Conservation (phyloP, 1,284 basidiomycete species). For the Coniferiporia sulphurascens region DNA sequence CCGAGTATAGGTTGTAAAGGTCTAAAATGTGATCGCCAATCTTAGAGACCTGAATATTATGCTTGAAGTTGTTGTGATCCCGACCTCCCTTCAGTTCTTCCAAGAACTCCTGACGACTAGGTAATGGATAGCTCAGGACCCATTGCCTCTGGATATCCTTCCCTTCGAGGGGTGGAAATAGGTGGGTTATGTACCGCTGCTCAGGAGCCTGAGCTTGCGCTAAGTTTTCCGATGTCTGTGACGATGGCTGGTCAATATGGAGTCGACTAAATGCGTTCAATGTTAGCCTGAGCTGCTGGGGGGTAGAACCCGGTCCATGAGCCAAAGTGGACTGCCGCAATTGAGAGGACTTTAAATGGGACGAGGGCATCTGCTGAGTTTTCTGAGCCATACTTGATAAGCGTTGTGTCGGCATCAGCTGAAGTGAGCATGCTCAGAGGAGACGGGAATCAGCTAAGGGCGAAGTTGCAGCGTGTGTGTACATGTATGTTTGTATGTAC, state of each 20-base stretch:
- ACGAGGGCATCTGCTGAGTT: conserved; percentile 2
- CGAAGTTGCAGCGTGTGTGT: too few relatives aligned
- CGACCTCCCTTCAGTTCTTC: conserved; percentile 44
- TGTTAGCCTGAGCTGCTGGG: conserved; percentile 11
- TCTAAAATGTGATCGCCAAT: conserved; percentile 38
- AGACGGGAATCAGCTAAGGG: too few relatives aligned
- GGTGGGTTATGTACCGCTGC: not conserved
- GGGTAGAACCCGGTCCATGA: conserved; percentile 5
- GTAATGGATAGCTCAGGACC: conserved; percentile 28
- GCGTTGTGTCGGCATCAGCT: not conserved
- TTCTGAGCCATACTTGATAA: not conserved
- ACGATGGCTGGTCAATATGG: not conserved
- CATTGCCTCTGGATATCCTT: conserved; percentile 1
- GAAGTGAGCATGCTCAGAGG: not conserved
- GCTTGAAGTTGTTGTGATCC: conserved; percentile 27
- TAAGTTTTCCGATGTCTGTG: not conserved
- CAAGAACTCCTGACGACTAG: conserved; percentile 49
- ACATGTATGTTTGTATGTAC: too few relatives aligned
- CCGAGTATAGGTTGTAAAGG: conserved; percentile 48
- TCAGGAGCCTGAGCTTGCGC: not conserved
- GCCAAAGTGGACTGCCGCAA: conserved; percentile 3
- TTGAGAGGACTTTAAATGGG: conserved; percentile 6
- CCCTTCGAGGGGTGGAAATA: not conserved
- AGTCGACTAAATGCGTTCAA: not conserved
- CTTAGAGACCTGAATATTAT: not conserved